Base-by-base conservation (phyloP, 2,329 filamentous ascomycete genomes). In the Paracamarosporium sp. region DNA sequence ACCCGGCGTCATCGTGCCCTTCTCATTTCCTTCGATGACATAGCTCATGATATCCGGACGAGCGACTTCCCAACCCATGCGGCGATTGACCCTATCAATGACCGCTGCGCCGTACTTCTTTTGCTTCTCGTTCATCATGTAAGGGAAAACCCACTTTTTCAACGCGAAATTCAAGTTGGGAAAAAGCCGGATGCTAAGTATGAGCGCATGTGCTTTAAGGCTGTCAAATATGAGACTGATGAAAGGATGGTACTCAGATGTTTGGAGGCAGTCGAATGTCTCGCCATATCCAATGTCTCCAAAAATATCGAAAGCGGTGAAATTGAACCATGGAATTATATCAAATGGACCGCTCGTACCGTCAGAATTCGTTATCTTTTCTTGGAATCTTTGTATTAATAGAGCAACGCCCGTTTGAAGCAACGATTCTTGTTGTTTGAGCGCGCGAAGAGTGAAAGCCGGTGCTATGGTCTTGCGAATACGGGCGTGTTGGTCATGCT, bases 271-370 rank as follows among this genome's bases (percentile, higher is more conserved):
- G 27, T 61, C 46, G 36, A 72, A 73, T 5, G 56, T 45, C 40
- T 71, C 64, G 1, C 69, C 69, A 28, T 71, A 62, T 9, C 48
- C 53, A 2, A 72, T 60, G 43, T 71, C 69, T 1, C 64, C 64
- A 35, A 70, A 62, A 7, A 68, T 61, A 40, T 62, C 59, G 30
- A 62, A 56, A 22, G 59, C 59, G 27, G 33, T 35, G 59, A 54
- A 62, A n/a, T 61, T 53, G 24, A 61, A 20, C 59, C 56, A 61
- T 3, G 33, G 48, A 4, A 38, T n/a, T 4, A 60, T 43, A 22
- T 60, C 30, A 6, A 53, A 28, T 9, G 33, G n/a, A 24, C 13
- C 31, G 20, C 28, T n/a, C 7, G 35, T 27, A 2, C 48, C 48
- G 13, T 43, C 35, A 11, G 27, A 2, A 13, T 30, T 35, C 36